Conservation (phyloP, 2,329 filamentous ascomycete species). For the Cercospora zeina region DNA sequence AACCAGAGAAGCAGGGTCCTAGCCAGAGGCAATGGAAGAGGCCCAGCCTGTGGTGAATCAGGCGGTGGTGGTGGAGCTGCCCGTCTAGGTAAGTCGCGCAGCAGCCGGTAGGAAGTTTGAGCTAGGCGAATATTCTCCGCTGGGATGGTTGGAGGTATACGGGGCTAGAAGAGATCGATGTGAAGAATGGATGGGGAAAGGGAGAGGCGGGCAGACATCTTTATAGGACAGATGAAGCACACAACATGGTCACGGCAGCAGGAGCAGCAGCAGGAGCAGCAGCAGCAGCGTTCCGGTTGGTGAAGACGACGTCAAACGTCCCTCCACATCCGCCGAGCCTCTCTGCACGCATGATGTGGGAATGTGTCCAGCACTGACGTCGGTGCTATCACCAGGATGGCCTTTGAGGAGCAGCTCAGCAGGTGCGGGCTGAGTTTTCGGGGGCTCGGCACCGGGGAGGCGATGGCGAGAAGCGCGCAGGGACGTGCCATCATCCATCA, state of each 20-base stretch:
- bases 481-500: no score
- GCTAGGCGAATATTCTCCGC: neutral
- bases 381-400: conserved; percentile 13
- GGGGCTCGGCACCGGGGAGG: neutral
- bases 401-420: conserved; percentile 6
- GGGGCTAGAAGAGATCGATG: conserved; percentile 1
- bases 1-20: neutral
- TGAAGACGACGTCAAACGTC: neutral
- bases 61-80: neutral
- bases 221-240: neutral
- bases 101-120: neutral
- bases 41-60: neutral
- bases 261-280: neutral
- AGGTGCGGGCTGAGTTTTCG: conserved; percentile 5
- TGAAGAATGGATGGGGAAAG: neutral
- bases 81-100: neutral
- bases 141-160: neutral
- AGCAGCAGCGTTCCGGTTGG: neutral
- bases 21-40: neutral
- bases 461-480: conserved; percentile 1
- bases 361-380: conserved; percentile 10
- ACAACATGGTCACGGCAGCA: neutral
- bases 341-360: conserved; percentile 3
- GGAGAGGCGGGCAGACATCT: neutral
- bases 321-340: conserved; percentile 6